Conservation (phyloP, 129 eudicot genomes). For the Scalesia atractyloides region DNA sequence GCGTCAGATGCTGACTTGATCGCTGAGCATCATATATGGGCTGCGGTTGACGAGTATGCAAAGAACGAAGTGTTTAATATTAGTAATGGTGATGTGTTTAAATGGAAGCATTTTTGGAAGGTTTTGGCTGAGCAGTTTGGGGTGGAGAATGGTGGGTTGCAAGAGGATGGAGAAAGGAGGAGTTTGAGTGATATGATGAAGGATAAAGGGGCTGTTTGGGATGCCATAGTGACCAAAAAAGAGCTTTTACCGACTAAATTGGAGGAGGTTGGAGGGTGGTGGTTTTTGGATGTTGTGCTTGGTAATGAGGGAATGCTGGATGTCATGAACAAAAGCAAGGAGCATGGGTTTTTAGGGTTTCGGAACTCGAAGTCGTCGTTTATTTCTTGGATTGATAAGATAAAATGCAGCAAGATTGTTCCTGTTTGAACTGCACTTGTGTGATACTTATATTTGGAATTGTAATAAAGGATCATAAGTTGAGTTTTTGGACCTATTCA, state of each 20-base stretch:
- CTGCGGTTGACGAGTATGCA: constrained; percentile 45
- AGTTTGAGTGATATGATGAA: constrained; percentile 55
- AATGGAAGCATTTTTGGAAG: constrained; percentile 64
- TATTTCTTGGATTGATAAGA: too few species aligned
- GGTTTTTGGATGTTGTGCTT: constrained; percentile 42
- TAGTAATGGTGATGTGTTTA: constrained; percentile 62
- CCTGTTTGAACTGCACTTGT: too few species aligned
- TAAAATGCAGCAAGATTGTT: too few species aligned
- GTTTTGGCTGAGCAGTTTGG: constrained; percentile 54
- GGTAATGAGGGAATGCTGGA: constrained; percentile 14
- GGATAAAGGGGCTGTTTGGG: constrained; percentile 60
- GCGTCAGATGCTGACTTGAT: constrained; percentile 58
- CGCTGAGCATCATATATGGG: constrained; percentile 78
- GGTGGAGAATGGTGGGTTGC: constrained; percentile 41
- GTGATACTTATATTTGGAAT: too few species aligned
- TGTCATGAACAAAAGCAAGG: constrained; percentile 48
- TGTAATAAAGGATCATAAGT: too few species aligned
- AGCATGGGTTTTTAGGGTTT: constrained; percentile 39
- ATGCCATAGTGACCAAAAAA: constrained; percentile 23
- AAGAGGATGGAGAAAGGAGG: constrained; percentile 31
- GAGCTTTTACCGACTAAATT: constrained; percentile 37
- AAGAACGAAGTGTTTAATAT: constrained; percentile 55
- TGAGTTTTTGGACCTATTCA: too few species aligned
- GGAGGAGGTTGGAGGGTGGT: constrained; percentile 52
- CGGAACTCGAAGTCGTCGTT: constrained; percentile 14